These are phyloP conservation scores for Colletotrichum sojae DNA, from an alignment of 2,329 filamentous ascomycete species.

Conservation along the genomic window DNA sequence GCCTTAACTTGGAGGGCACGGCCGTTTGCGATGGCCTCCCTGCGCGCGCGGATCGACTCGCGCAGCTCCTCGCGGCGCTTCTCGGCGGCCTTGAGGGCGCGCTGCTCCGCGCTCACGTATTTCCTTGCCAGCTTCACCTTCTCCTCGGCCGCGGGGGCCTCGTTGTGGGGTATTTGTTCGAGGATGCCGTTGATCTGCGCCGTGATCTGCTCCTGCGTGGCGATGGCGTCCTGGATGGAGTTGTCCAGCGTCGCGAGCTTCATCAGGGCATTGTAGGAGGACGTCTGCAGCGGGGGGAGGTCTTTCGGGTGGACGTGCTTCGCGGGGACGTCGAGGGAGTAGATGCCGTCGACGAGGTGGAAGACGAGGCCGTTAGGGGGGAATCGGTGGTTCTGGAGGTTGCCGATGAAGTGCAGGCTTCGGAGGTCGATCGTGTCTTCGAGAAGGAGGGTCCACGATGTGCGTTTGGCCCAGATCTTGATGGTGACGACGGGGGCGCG, in stretches of 20 bases:
- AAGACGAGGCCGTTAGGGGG: constrained; percentile 88
- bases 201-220: constrained; percentile 80
- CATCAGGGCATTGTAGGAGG: constrained; percentile 91
- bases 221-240: constrained; percentile 90
- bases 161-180: constrained; percentile 56
- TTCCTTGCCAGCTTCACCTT: constrained; percentile 62
- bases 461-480: constrained; percentile 80
- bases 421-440: constrained; percentile 80
- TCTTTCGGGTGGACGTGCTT: constrained; percentile 66
- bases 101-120: constrained; percentile 75
- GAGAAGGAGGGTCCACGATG: constrained; percentile 74
- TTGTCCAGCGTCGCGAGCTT: constrained; percentile 89
- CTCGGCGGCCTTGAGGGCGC: constrained; percentile 73
- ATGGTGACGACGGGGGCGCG: constrained; percentile 76
- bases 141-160: constrained; percentile 65
- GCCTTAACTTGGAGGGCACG: constrained; percentile 71
- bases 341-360: constrained; percentile 88
- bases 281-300: constrained; percentile 70
- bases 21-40: constrained; percentile 77
- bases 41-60: constrained; percentile 75
- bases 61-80: constrained; percentile 77
- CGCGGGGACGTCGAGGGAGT: constrained; percentile 80
- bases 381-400: constrained; percentile 77
- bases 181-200: constrained; percentile 80
- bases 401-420: constrained; percentile 84